These are phyloP conservation scores for Stenogyne calaminthoides DNA, from an alignment of 305 asterid genomes.

Conservation along the genomic window DNA sequence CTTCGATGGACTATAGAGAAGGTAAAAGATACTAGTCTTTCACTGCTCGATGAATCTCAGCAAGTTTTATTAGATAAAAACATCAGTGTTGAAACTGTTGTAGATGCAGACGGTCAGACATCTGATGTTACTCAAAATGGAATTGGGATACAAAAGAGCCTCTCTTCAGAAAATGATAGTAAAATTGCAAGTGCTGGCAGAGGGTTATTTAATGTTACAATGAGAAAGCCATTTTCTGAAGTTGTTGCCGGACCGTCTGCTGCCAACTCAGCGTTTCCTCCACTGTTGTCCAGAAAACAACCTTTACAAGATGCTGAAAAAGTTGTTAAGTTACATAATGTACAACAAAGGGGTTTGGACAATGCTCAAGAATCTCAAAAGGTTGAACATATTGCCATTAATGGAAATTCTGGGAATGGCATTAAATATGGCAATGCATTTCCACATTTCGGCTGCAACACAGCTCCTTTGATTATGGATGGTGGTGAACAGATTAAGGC, in stretches of 20 bases:
- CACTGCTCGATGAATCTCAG: conserved; percentile 37
- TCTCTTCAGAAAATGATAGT: conserved; percentile 43
- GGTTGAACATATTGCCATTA: conserved; percentile 35
- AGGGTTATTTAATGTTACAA: conserved; percentile 55
- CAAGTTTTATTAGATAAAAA: conserved; percentile 37
- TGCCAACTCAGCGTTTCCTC: conserved; percentile 74
- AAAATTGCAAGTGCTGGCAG: conserved; percentile 40
- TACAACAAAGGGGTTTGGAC: conserved; percentile 37
- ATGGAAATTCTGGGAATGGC: conserved; percentile 36
- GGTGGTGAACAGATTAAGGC: conserved; percentile 38
- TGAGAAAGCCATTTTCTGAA: conserved; percentile 91
- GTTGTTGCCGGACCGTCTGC: conserved; percentile 93
- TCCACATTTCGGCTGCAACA: conserved; percentile 49
- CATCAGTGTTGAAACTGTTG: conserved; percentile 39
- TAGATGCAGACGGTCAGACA: conserved; percentile 39
- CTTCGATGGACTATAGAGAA: conserved; percentile 72
- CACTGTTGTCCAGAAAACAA: conserved; percentile 66
- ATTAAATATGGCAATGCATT: conserved; percentile 38
- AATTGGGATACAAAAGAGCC: conserved; percentile 41
- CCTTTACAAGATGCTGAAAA: conserved; percentile 50
- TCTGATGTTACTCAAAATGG: conserved; percentile 48
- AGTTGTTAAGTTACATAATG: conserved; percentile 48
- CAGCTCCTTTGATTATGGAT: conserved; percentile 39
- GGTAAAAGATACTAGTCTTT: conserved; percentile 35
- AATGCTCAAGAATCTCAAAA: conserved; percentile 49